Conservation (phyloP, 1,284 basidiomycete species). For the Ustilago crameri region DNA sequence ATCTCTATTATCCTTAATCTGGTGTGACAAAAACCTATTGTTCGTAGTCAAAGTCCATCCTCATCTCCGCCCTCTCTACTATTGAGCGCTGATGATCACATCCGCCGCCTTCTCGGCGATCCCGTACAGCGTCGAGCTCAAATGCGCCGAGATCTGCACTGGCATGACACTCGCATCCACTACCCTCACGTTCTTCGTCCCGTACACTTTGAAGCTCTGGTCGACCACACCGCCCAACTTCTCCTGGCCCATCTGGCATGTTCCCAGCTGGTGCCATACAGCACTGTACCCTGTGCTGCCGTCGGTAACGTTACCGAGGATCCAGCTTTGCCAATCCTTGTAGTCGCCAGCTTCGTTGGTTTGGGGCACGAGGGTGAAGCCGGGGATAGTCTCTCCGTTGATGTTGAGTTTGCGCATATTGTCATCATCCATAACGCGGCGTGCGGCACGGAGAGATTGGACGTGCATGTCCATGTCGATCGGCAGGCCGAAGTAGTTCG, state of each 20-base stretch:
- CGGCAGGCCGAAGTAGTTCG: constrained; percentile 67
- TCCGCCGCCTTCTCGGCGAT: constrained; percentile 58
- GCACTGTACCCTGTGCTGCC: constrained; percentile 55
- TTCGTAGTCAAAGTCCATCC: no score
- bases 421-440: constrained; percentile 60
- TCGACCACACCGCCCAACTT: constrained; percentile 73
- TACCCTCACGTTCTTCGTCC: constrained; percentile 60
- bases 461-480: constrained; percentile 69
- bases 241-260: constrained; percentile 75
- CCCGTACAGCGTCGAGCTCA: constrained; percentile 55
- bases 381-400: constrained; percentile 67
- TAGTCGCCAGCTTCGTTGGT: constrained; percentile 57
- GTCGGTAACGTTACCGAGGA: constrained; percentile 59
- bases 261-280: constrained; percentile 75
- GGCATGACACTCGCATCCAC: constrained; percentile 60
- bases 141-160: constrained; percentile 52
- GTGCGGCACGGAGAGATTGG: constrained; percentile 59
- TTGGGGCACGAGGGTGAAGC: constrained; percentile 56
- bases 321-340: constrained; percentile 68
- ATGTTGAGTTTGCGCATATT: constrained; percentile 58
- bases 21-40: no score
- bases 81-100: constrained; percentile 9
- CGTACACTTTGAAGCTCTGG: constrained; percentile 65
- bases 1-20: not conserved
- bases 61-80: not conserved